phyloP scores from a whole-genome alignment of 345 rosid species.

The Eucalyptus polybractea region DNA sequence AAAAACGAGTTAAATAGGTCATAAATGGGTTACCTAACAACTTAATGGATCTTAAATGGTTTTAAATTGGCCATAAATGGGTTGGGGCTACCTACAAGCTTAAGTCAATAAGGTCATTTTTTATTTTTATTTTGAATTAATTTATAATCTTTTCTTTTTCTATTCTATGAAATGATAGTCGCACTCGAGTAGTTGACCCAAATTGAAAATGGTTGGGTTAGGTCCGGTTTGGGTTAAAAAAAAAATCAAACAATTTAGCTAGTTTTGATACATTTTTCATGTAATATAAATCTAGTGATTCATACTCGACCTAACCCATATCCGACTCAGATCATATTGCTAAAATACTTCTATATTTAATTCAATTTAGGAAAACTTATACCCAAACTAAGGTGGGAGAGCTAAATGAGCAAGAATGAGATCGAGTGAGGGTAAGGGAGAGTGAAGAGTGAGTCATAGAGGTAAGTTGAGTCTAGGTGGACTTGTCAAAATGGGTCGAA shows the following conservation, averaged over 20 bases:
- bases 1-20: no score
- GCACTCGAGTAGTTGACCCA: accelerated
- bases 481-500: neutral
- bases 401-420: neutral
- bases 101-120: no score
- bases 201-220: no score
- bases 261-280: neutral
- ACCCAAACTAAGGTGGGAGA: neutral
- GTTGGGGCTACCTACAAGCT: no score
- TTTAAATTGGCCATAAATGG: no score
- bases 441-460: neutral
- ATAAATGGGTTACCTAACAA: no score
- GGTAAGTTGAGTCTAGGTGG: neutral
- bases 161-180: accelerated
- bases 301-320: accelerated
- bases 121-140: no score
- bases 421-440: neutral
- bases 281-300: accelerated
- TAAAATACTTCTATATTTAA: neutral
- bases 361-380: neutral
- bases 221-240: accelerated
- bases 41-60: no score
- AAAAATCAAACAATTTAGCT: accelerated
- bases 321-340: accelerated
- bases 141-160: no score